Evolutionary conservation across 2,329 filamentous ascomycete species (phyloP), one percentile per base, ranked within the genome.

Genomic region (Hortaea werneckii): DNA sequence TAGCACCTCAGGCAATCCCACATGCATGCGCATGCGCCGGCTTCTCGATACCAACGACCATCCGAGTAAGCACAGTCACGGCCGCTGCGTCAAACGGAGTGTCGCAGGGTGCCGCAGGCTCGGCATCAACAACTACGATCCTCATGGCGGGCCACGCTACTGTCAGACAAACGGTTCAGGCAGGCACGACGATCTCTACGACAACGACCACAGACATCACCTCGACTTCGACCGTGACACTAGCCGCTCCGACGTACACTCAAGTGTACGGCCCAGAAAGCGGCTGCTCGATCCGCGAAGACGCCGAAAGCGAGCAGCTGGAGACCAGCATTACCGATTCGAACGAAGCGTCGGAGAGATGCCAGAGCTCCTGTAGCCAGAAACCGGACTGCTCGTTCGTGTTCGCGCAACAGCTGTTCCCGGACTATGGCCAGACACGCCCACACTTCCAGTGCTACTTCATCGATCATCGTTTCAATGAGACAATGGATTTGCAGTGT

Each of bases 181-280:
- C 32, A 35, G 32, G 9, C 8, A 9, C 32, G 3, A 35, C 32
- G n/a, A 35, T 35, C 32, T 35, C 32, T 4, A n/a, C 32, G 32
- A 35, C 32, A 9, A n/a, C 8, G 32, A 48, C 46, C 13, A 44
- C 47, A 6, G 44, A 37, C 39, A 27, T 39, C 12, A 48, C 46
- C 6, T 41, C 42, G 13, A 48, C 46, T 6, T n/a, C 30, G 6
- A 58, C 56, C 1, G 38, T 52, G 43, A 51, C 53, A 26, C 48
- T 55, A 29, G 48, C 55, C 10, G 54, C 53, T 5, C 51, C 57
- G 5, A 54, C 53, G 5, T 59, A 50, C 46, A 62, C 56, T 3
- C 46, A 54, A n/a, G 48, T 55, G 29, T 55, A 44, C 40, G 54
- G 54, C 10, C 52, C 54, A 7, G 40, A 48, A 43, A 47, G 46